These are phyloP conservation scores for Phytophthora meadii DNA, from an alignment of 352 stramenopile genomes.

Conservation along the genomic window DNA sequence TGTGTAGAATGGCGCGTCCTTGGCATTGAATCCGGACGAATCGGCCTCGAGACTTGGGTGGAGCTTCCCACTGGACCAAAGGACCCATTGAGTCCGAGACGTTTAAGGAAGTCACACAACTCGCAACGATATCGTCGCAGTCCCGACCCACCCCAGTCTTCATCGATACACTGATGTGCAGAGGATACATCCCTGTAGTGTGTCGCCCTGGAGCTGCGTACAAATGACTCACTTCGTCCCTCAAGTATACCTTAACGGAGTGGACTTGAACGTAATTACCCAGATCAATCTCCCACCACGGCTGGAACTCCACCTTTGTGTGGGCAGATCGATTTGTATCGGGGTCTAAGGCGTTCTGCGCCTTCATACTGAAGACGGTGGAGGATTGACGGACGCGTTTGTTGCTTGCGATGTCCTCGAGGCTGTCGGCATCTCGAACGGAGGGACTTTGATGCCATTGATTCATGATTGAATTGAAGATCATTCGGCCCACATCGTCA, in stretches of 20 bases:
- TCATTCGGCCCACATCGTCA: slow-evolving; percentile 22
- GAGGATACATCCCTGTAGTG: slow-evolving; percentile 44
- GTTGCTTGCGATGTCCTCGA: slow-evolving; percentile 47
- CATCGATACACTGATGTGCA: slow-evolving; percentile 71
- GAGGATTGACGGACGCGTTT: slow-evolving; percentile 59
- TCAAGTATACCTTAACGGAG: slow-evolving; percentile 54
- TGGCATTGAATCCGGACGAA: slow-evolving; percentile 72
- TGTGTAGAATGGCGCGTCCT: slow-evolving; percentile 54
- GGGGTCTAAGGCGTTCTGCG: slow-evolving; percentile 42
- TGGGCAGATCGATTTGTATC: slow-evolving; percentile 42
- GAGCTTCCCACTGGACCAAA: slow-evolving; percentile 54
- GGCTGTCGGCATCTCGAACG: slow-evolving; percentile 13
- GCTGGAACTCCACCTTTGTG: slow-evolving; percentile 59
- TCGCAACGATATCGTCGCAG: slow-evolving; percentile 63
- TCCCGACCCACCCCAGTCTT: slow-evolving; percentile 65
- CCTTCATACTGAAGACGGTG: slow-evolving; percentile 46
- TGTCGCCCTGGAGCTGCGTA: slow-evolving; percentile 28
- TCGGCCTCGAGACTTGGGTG: slow-evolving; percentile 57
- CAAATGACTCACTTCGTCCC: slow-evolving; percentile 44
- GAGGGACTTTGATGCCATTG: slow-evolving; percentile 37
- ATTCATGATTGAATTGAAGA: slow-evolving; percentile 45
- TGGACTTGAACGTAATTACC: slow-evolving; percentile 60
- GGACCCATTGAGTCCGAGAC: slow-evolving; percentile 34
- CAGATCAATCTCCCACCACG: slow-evolving; percentile 66
- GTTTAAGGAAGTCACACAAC: slow-evolving; percentile 52